phyloP scores from a whole-genome alignment of 2,329 filamentous ascomycete genomes.

The Colletotrichum tropicale region DNA sequence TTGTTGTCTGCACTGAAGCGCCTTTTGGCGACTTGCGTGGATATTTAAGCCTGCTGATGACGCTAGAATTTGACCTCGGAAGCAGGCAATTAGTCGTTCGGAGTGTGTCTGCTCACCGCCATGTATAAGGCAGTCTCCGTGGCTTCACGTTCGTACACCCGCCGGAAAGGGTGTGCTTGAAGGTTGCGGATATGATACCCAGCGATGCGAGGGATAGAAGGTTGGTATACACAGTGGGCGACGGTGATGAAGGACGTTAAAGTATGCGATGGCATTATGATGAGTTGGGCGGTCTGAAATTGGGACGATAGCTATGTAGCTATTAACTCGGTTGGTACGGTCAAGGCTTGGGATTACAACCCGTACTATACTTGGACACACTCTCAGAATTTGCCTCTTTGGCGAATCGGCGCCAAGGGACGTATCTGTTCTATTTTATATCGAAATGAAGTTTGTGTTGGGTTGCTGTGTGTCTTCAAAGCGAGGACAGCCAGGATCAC shows the following conservation, averaged over 20 bases:
- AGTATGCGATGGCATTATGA: rapidly evolving
- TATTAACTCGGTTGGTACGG: background rate
- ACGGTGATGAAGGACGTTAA: rapidly evolving
- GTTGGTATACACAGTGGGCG: rapidly evolving
- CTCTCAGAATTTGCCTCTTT: too few relatives aligned
- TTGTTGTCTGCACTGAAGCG: background rate
- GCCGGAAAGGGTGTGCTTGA: too few relatives aligned
- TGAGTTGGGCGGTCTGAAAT: rapidly evolving
- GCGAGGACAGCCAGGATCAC: too few relatives aligned
- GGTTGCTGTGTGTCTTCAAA: too few relatives aligned
- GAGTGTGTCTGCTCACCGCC: too few relatives aligned
- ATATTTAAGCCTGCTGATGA: background rate
- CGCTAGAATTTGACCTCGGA: rapidly evolving
- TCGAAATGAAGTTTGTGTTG: too few relatives aligned
- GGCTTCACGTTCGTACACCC: rapidly evolving
- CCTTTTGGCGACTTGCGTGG: rapidly evolving
- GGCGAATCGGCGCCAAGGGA: rapidly evolving
- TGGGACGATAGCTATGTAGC: background rate
- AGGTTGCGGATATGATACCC: rapidly evolving
- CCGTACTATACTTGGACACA: too few relatives aligned
- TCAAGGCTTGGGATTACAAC: background rate
- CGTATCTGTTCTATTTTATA: too few relatives aligned
- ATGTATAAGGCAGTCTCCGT: too few relatives aligned
- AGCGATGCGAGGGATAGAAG: rapidly evolving
- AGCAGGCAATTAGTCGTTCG: too few relatives aligned